These are phyloP conservation scores for Paracorniculantispora psalliotae DNA, from an alignment of 2,329 filamentous ascomycete genomes.

Conservation along the genomic window DNA sequence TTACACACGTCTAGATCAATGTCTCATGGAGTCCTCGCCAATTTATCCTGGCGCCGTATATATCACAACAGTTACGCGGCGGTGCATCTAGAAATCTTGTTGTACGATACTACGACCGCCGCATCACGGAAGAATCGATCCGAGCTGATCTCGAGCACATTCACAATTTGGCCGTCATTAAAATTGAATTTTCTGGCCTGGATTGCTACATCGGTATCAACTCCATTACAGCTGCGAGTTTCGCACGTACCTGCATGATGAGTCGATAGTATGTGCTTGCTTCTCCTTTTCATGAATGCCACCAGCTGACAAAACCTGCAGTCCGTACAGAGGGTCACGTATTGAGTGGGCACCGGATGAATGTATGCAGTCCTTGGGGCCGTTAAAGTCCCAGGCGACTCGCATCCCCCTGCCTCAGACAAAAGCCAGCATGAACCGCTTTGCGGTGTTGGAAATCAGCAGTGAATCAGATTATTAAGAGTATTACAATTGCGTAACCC, in stretches of 20 bases:
- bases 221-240: constrained; percentile 69
- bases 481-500: background rate
- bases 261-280: constrained; percentile 41
- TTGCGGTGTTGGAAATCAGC: background rate
- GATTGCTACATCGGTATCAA: constrained; percentile 70
- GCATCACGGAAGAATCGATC: constrained; percentile 58
- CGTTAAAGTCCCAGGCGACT: constrained; percentile 20
- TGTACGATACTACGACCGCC: constrained; percentile 53
- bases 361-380: constrained; percentile 56
- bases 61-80: constrained; percentile 56
- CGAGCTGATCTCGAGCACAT: constrained; percentile 77
- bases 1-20: constrained; percentile 49
- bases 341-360: constrained; percentile 71
- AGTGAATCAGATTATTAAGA: background rate
- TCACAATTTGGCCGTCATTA: constrained; percentile 68
- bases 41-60: constrained; percentile 58
- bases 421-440: background rate
- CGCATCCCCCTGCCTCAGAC: constrained; percentile 25
- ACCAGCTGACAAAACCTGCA: constrained; percentile 33
- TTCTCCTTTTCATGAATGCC: background rate
- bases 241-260: constrained; percentile 75
- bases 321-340: constrained; percentile 63
- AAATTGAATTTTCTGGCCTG: constrained; percentile 52
- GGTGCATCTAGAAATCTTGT: constrained; percentile 73
- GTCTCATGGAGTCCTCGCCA: constrained; percentile 68